Percentiles rank a stretch among this genome's conserved stretches.
phyloP scores from a whole-genome alignment of 208 protist species.

The Leptomonas pyrrhocoris region DNA sequence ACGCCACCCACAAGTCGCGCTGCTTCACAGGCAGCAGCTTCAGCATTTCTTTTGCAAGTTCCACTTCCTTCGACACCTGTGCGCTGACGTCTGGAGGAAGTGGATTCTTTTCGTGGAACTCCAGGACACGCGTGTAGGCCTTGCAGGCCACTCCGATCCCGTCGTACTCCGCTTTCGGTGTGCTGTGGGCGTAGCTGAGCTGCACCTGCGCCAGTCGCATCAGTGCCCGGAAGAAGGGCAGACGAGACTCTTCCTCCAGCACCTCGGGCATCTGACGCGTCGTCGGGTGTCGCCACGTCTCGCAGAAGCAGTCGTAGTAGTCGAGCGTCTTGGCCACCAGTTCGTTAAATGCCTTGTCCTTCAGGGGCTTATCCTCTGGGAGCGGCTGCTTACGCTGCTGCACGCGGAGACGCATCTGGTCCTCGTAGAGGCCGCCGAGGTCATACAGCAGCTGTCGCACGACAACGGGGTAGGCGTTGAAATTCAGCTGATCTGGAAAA shows the following conservation, averaged over 20 bases:
- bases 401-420: conserved; percentile 66
- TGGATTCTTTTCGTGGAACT: conserved; percentile 67
- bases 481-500: conserved; percentile 83
- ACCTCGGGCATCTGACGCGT: conserved; percentile 52
- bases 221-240: conserved; percentile 79
- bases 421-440: conserved; percentile 73
- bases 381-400: conserved; percentile 55
- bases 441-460: conserved; percentile 88
- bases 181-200: conserved; percentile 41
- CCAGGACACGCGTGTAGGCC: conserved; percentile 59
- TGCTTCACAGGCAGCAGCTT: conserved; percentile 77
- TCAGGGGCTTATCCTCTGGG: conserved; percentile 63
- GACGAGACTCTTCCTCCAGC: conserved; percentile 68
- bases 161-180: conserved; percentile 83
- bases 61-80: conserved; percentile 56
- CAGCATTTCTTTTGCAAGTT: conserved; percentile 71
- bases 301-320: conserved; percentile 78
- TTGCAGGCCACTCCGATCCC: conserved; percentile 49
- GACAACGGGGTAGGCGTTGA: conserved; percentile 85
- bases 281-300: conserved; percentile 75
- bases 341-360: conserved; percentile 69
- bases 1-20: conserved; percentile 60
- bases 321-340: conserved; percentile 54
- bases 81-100: conserved; percentile 20
- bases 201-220: conserved; percentile 79